These are phyloP conservation scores for Eragrostis curvula DNA, from an alignment of 176 grass and related monocot genomes.

Conservation along the genomic window DNA sequence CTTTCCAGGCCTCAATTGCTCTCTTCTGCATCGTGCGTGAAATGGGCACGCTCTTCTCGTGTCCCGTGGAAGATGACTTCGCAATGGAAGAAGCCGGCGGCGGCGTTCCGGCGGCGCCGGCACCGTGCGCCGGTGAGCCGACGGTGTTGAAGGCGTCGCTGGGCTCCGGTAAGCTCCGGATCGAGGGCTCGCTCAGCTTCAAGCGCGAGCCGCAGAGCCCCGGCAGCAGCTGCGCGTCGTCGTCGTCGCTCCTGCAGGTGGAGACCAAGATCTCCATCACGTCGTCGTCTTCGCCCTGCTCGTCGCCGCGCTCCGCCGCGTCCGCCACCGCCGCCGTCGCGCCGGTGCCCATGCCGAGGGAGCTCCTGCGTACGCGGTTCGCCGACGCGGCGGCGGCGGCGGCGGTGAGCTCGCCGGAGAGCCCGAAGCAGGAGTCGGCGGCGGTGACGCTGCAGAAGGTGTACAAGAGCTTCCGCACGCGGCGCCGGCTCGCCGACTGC, in stretches of 20 bases:
- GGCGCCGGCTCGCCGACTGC: slow-evolving; percentile 84
- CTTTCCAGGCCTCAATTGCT: background rate
- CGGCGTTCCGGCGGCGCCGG: background rate
- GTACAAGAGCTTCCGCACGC: slow-evolving; percentile 92
- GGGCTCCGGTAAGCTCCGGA: slow-evolving; percentile 60
- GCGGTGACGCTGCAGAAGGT: slow-evolving; percentile 85
- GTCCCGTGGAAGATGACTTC: slow-evolving; percentile 33
- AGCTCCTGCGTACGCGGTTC: no score
- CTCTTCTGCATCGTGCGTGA: background rate
- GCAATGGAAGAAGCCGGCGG: background rate
- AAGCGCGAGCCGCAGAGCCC: slow-evolving; percentile 42
- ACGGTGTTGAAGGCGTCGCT: slow-evolving; percentile 52
- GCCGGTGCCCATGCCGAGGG: slow-evolving; percentile 24
- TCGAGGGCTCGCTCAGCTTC: slow-evolving; percentile 65
- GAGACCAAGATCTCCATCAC: slow-evolving; percentile 56
- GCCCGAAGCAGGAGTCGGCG: slow-evolving; percentile 68
- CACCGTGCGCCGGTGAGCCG: slow-evolving; percentile 25
- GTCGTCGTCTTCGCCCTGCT: background rate
- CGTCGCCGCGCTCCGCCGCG: slow-evolving; percentile 26
- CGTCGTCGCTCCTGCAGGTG: slow-evolving; percentile 49
- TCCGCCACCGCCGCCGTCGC: background rate
- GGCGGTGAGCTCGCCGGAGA: slow-evolving; percentile 56
- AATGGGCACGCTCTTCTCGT: slow-evolving; percentile 56
- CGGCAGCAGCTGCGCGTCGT: no score
- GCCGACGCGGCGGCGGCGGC: no score